Conservation (phyloP, 73 alveolate species). For the Blepharisma japonicum region DNA sequence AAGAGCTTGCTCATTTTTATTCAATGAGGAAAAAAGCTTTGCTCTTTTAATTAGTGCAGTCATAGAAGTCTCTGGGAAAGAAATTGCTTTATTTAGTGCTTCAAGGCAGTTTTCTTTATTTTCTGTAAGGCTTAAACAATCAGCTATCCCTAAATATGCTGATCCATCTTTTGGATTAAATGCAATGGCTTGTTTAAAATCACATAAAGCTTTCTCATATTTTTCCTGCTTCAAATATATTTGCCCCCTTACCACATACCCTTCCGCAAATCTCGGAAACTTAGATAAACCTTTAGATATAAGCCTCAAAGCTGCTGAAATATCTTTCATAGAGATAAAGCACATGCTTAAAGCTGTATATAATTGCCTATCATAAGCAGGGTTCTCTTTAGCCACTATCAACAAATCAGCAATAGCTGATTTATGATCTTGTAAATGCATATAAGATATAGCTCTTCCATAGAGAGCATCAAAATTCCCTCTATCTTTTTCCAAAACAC, state of each 20-base stretch:
- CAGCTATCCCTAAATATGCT: neutral
- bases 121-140: neutral
- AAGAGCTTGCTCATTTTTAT: neutral
- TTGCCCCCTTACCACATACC: neutral
- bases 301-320: neutral
- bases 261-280: neutral
- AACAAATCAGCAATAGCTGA: neutral
- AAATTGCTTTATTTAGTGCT: neutral
- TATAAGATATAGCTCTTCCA: neutral
- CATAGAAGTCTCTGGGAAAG: neutral
- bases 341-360: neutral
- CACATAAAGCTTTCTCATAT: neutral
- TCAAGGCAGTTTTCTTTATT: neutral
- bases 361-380: neutral
- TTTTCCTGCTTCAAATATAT: neutral
- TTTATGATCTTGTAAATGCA: neutral
- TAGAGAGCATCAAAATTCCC: neutral
- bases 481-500: neutral
- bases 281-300: neutral
- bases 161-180: neutral
- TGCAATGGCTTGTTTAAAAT: neutral
- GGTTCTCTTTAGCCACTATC: neutral
- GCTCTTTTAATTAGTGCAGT: neutral
- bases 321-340: neutral
- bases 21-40: neutral